Evolutionary conservation across 2,329 filamentous ascomycete genomes (phyloP).

Genomic region (Penicillium sp.): DNA sequence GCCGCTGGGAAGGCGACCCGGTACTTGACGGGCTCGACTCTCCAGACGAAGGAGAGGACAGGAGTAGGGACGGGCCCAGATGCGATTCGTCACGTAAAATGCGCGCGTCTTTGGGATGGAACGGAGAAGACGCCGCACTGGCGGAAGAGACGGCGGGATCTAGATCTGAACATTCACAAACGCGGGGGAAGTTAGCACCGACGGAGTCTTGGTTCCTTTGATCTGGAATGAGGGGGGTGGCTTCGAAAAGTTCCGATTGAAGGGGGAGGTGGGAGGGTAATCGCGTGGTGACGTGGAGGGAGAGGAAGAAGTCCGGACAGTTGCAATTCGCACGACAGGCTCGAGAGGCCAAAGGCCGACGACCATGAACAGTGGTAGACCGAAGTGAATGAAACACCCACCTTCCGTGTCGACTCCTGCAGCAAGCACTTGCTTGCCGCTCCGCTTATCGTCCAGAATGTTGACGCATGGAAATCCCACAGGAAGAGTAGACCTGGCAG

Average conservation of each 20-base stretch:
- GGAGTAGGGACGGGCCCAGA: slow-evolving; percentile 34
- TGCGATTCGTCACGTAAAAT: slow-evolving; percentile 34
- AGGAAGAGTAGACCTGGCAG: slow-evolving; percentile 32
- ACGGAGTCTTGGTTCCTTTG: not conserved
- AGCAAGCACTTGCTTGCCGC: slow-evolving; percentile 53
- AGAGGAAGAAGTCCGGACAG: not conserved
- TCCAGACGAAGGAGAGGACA: slow-evolving; percentile 40
- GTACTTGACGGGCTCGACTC: slow-evolving; percentile 39
- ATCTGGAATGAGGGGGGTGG: slow-evolving; percentile 9
- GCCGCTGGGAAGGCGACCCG: slow-evolving; percentile 37
- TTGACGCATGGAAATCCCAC: slow-evolving; percentile 50
- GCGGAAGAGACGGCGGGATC: slow-evolving; percentile 40
- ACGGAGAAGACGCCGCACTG: slow-evolving; percentile 41
- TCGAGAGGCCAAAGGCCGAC: slow-evolving; percentile 1
- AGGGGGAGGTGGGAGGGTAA: slow-evolving; percentile 6
- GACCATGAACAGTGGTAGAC: slow-evolving; percentile 10
- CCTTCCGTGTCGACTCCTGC: slow-evolving; percentile 51
- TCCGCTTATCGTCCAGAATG: slow-evolving; percentile 47
- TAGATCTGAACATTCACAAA: slow-evolving; percentile 36
- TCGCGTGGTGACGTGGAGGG: slow-evolving; percentile 21
- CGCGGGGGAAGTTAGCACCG: slow-evolving; percentile 10
- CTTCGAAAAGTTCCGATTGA: slow-evolving; percentile 9
- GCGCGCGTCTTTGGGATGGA: slow-evolving; percentile 31
- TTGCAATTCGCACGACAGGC: slow-evolving; percentile 10
- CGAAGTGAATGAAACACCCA: slow-evolving; percentile 31